phyloP scores from a whole-genome alignment of 2,329 filamentous ascomycete genomes.

The Ceratocystis cubensis region DNA sequence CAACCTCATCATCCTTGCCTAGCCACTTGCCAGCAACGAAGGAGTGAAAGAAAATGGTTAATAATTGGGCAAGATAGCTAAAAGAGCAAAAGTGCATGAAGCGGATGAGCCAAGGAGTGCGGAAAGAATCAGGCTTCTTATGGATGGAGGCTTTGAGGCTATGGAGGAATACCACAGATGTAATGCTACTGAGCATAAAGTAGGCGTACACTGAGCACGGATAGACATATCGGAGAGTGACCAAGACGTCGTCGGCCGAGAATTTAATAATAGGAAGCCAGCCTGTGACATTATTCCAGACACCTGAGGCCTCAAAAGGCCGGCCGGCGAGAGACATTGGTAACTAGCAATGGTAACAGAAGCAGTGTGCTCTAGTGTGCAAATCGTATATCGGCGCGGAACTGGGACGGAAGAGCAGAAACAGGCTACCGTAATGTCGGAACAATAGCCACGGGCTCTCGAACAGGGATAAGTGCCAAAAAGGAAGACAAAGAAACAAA shows the following conservation, averaged over 20 bases:
- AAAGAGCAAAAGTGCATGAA: slow-evolving; percentile 11
- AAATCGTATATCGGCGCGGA: background rate
- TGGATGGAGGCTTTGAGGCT: slow-evolving; percentile 30
- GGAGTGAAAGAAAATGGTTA: slow-evolving; percentile 30
- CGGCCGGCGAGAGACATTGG: slow-evolving; percentile 7
- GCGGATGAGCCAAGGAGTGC: slow-evolving; percentile 27
- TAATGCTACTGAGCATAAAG: slow-evolving; percentile 40
- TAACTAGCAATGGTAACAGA: background rate
- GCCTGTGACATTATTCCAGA: background rate
- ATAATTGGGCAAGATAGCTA: slow-evolving; percentile 38
- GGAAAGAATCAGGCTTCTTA: slow-evolving; percentile 29
- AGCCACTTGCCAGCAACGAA: slow-evolving; percentile 30
- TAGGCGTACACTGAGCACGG: slow-evolving; percentile 45
- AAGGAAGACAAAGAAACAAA: background rate
- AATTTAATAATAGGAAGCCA: slow-evolving; percentile 1
- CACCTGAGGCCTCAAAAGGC: background rate
- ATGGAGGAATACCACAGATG: slow-evolving; percentile 43
- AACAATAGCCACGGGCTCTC: background rate
- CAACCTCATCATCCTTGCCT: slow-evolving; percentile 36
- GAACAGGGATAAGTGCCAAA: background rate
- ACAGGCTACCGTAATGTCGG: background rate
- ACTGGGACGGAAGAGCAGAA: background rate
- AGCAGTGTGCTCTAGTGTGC: background rate
- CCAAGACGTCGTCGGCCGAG: slow-evolving; percentile 8
- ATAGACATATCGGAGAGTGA: slow-evolving; percentile 41